Evolutionary conservation across 1,284 basidiomycete genomes (phyloP), one percentile per base, ranked within the genome.

Genomic region (Phellopilus nigrolimitatus): DNA sequence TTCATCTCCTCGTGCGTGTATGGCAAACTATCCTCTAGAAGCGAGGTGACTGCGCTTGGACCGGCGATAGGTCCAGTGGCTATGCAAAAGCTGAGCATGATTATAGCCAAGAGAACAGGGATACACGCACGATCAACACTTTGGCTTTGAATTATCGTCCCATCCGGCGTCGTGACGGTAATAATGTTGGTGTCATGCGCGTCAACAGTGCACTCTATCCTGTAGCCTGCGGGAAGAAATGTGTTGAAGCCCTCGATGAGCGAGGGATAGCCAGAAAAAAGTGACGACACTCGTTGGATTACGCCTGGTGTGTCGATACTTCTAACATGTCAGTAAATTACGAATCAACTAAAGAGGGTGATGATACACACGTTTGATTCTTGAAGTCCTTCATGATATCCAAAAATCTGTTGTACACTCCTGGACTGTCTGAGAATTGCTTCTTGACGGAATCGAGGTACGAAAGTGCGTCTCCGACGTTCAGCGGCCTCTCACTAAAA

Each of bases 311-410:
- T 98, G 71, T 98, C 95, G 68, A 99, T 97, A 45, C 93, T 95
- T 62, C 22, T 39, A 9, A 19, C 31, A 22, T 21, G 33, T 54
- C 47, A 43, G 28, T 13, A 41, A 40, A 34, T 15, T 12, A 15
- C 12, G 21, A 36, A 64, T 60, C 55, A n/a, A 38, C 27, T 2
- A 12, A 17, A 24, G 10, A 27, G 30, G 10, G 33, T 42, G 25
- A 47, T 13, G 15, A 50, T 21, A 74, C 84, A 62, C 62, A 95
- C 92, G 81, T 70, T 61, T 94, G 88, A 52, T 86, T 88, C 71
- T 95, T 95, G 69, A 95, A 95, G 64, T 97, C 94, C 69, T 98
- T 97, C 95, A 97, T 97, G 59, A 97, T 95, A 63, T 97, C 94
- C 62, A 98, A 71, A 66, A 97, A 97, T 51, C 84, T 81, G 66